Conservation (phyloP, 495 filamentous ascomycete genomes). For the Pyronema domesticum region DNA sequence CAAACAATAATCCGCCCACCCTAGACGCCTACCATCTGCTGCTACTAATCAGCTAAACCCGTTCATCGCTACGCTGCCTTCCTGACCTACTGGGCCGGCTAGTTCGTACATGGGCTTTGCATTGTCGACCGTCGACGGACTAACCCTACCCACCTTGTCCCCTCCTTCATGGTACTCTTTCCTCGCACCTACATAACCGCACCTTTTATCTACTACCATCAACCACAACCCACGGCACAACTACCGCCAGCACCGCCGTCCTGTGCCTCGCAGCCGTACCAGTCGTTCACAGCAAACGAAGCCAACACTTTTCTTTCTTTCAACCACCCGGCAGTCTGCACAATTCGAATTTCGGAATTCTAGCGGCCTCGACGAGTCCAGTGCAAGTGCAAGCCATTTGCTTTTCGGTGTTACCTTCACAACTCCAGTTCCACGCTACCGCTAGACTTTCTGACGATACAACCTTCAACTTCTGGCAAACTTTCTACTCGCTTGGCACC, state of each 20-base stretch:
- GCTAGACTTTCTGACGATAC: not conserved
- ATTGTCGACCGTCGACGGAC: not conserved
- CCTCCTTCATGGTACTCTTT: not conserved
- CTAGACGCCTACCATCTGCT: not conserved
- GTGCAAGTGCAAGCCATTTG: not conserved
- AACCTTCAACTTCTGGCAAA: constrained; percentile 1
- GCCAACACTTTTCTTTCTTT: not conserved
- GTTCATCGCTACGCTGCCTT: not conserved
- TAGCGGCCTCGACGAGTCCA: not conserved
- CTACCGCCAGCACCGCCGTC: not conserved
- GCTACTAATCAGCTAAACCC: not conserved
- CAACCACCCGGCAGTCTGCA: not conserved
- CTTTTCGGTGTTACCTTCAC: not conserved
- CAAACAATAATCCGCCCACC: not conserved
- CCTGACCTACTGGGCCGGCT: not conserved
- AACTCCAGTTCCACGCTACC: not conserved
- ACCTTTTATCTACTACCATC: not conserved
- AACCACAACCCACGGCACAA: not conserved
- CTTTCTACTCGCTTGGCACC: constrained; percentile 3
- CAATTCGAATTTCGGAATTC: not conserved
- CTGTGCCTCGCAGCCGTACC: not conserved
- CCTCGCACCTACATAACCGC: not conserved
- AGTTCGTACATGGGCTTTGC: not conserved
- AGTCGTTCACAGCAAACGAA: not conserved
- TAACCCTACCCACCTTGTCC: constrained; percentile 1